Percentiles rank a stretch among this genome's conserved stretches.
Conservation (phyloP, 768 basidiomycete species). For the Russula foetens region DNA sequence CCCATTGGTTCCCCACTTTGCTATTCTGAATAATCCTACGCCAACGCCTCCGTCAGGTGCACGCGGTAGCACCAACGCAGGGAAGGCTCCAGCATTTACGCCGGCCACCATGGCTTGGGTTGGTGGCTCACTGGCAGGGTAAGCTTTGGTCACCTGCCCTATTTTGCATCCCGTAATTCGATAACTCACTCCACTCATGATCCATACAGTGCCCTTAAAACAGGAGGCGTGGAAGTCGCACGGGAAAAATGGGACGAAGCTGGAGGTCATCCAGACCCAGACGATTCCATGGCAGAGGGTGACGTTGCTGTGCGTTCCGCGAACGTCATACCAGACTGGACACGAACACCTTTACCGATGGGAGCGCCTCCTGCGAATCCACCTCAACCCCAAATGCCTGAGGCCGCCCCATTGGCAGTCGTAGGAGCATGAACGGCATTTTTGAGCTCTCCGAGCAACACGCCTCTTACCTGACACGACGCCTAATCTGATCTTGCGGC, state of each 20-base stretch:
- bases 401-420: constrained; percentile 23
- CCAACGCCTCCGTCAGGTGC: constrained; percentile 42
- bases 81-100: constrained; percentile 82
- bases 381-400: constrained; percentile 11
- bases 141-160: constrained; percentile 26
- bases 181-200: background rate
- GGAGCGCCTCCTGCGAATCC: constrained; percentile 55
- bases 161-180: background rate
- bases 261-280: constrained; percentile 32
- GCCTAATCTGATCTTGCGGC: background rate
- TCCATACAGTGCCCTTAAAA: constrained; percentile 64
- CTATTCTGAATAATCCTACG: constrained; percentile 79
- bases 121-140: constrained; percentile 91
- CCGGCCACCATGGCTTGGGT: constrained; percentile 84
- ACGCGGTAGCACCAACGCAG: constrained; percentile 53
- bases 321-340: constrained; percentile 76
- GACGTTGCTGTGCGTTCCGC: constrained; percentile 20
- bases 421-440: constrained; percentile 30
- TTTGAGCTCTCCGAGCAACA: background rate
- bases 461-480: background rate
- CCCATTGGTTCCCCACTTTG: constrained; percentile 60
- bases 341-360: constrained; percentile 47
- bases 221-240: constrained; percentile 72
- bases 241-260: constrained; percentile 85
- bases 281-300: constrained; percentile 29